These are phyloP conservation scores for Cladosporium sphaerospermum DNA, from an alignment of 2,329 filamentous ascomycete genomes.

Conservation along the genomic window DNA sequence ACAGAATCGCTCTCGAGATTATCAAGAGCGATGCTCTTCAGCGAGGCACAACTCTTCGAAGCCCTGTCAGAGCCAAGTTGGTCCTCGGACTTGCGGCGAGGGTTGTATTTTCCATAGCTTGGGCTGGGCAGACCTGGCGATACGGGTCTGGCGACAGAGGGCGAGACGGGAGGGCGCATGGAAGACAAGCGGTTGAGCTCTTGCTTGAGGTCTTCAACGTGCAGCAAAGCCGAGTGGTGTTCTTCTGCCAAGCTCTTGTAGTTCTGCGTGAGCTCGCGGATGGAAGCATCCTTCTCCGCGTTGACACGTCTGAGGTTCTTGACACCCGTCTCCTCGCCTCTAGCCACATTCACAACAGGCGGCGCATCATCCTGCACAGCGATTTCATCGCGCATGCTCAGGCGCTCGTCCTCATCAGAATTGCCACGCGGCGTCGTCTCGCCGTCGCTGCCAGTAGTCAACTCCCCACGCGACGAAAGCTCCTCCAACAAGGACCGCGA, in stretches of 20 bases:
- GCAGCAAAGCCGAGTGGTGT: conserved; percentile 73
- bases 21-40: conserved; percentile 81
- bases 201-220: conserved; percentile 85
- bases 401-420: not conserved
- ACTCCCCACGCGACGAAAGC: conserved; percentile 79
- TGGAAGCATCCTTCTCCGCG: conserved; percentile 68
- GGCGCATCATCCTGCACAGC: conserved; percentile 11
- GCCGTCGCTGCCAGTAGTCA: conserved; percentile 45
- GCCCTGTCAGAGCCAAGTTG: conserved; percentile 59
- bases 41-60: conserved; percentile 80
- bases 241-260: conserved; percentile 78
- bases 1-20: conserved; percentile 79
- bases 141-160: conserved; percentile 36
- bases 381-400: conserved; percentile 10
- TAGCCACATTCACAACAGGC: not conserved
- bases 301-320: conserved; percentile 65
- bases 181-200: conserved; percentile 64
- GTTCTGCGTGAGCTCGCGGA: conserved; percentile 65
- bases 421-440: conserved; percentile 15
- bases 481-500: conserved; percentile 92
- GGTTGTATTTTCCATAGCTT: conserved; percentile 50
- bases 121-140: conserved; percentile 9
- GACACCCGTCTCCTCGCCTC: conserved; percentile 54
- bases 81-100: conserved; percentile 29
- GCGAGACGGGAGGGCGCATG: conserved; percentile 19